phyloP scores from a whole-genome alignment of 148 eudicot species.

The Polygonum maritimum region DNA sequence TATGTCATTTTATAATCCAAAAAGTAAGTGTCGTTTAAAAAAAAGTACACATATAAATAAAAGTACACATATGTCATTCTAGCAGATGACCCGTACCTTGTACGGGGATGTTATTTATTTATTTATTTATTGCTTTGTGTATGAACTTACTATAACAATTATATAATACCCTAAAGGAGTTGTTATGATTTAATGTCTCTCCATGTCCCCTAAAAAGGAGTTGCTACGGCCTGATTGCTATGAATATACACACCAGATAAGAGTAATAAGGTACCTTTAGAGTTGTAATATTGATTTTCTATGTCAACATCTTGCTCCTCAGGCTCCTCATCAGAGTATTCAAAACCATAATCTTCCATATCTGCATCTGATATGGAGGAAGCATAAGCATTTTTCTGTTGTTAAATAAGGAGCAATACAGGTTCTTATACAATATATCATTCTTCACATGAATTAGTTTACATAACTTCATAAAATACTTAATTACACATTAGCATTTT shows the following conservation, averaged over 20 bases:
- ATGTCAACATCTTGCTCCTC: slow-evolving; percentile 97
- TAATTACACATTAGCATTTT: not conserved
- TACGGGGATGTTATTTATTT: too few relatives aligned
- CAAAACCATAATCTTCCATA: slow-evolving; percentile 98
- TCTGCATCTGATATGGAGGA: slow-evolving; percentile 57
- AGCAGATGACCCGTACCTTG: too few relatives aligned
- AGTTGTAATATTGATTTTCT: slow-evolving; percentile 94
- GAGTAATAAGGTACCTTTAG: slow-evolving; percentile 48
- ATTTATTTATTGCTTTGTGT: too few relatives aligned
- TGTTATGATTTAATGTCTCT: not conserved
- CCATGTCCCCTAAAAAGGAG: not conserved
- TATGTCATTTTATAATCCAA: too few relatives aligned
- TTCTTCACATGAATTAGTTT: not conserved
- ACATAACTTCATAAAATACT: not conserved
- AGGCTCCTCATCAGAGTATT: slow-evolving; percentile 89
- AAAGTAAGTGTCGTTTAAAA: too few relatives aligned
- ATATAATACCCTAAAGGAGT: not conserved
- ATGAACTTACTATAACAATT: too few relatives aligned
- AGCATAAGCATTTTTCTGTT: not conserved
- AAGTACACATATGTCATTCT: too few relatives aligned
- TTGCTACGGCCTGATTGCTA: not conserved
- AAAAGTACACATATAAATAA: too few relatives aligned
- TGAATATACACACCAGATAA: not conserved
- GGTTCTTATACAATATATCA: not conserved
- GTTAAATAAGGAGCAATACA: not conserved